These are phyloP conservation scores for Hymenoscyphus occultus DNA, from an alignment of 2,329 filamentous ascomycete species.

Conservation along the genomic window DNA sequence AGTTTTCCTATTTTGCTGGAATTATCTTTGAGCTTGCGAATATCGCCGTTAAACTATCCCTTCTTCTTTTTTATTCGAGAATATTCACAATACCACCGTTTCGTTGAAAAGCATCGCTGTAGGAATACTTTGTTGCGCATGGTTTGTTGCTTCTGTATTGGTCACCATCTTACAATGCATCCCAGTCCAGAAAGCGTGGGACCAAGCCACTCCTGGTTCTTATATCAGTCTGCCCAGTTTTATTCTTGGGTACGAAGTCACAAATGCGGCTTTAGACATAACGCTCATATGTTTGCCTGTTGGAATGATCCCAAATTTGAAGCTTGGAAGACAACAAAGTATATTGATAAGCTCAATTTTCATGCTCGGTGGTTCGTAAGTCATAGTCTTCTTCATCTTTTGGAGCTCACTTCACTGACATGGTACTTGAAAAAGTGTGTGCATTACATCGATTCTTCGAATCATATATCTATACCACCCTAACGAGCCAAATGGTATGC, in stretches of 20 bases:
- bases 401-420: neutral
- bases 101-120: neutral
- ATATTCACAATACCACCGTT: neutral
- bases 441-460: neutral
- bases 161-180: constrained; percentile 3
- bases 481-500: neutral
- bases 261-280: neutral
- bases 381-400: neutral
- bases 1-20: neutral
- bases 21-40: neutral
- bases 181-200: neutral
- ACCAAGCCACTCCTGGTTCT: neutral
- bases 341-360: constrained; percentile 3
- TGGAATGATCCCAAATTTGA: neutral
- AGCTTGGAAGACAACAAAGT: neutral
- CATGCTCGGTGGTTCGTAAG: constrained; percentile 5
- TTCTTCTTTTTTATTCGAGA: constrained; percentile 1
- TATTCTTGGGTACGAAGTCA: neutral
- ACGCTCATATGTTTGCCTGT: constrained; percentile 1
- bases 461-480: constrained; percentile 4
- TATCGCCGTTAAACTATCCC: neutral
- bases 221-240: neutral
- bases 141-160: neutral
- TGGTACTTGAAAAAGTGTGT: neutral
- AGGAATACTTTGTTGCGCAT: neutral